phyloP scores from a whole-genome alignment of 441 rosid species.

The Erodium texanum region DNA sequence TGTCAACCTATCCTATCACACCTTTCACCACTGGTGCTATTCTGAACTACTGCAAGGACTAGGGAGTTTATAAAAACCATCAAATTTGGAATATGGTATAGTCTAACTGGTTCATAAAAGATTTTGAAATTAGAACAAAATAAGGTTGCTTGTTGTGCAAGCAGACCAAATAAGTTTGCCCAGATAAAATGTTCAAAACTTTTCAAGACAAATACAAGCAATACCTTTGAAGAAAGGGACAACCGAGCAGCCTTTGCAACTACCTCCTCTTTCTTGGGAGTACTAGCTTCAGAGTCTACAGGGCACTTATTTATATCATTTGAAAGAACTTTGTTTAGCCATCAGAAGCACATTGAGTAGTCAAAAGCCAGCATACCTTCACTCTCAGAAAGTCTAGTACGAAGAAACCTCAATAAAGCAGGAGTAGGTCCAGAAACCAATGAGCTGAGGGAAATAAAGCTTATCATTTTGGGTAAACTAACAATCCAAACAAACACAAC shows the following conservation, averaged over 20 bases:
- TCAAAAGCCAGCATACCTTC: slow-evolving; percentile 37
- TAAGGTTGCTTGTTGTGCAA: background rate
- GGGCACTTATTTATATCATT: slow-evolving; percentile 17
- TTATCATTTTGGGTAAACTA: slow-evolving; percentile 13
- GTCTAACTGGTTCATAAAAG: too few relatives aligned
- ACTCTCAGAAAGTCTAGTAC: slow-evolving; percentile 66
- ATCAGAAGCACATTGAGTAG: background rate
- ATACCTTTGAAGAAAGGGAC: slow-evolving; percentile 78
- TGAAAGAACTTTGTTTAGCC: slow-evolving; percentile 7
- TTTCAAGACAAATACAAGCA: background rate
- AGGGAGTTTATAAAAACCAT: background rate
- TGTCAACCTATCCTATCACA: background rate
- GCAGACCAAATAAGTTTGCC: background rate
- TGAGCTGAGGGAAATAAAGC: slow-evolving; percentile 39
- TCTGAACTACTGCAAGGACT: background rate
- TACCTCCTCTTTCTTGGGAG: slow-evolving; percentile 50
- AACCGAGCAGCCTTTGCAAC: slow-evolving; percentile 75
- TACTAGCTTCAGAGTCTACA: slow-evolving; percentile 50
- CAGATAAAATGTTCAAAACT: background rate
- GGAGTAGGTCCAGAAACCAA: slow-evolving; percentile 87
- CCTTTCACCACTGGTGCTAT: background rate
- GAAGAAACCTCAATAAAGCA: slow-evolving; percentile 70
- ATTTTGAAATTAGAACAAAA: too few relatives aligned
- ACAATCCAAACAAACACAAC: slow-evolving; percentile 16
- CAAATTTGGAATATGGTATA: background rate